Evolutionary conservation across 768 basidiomycete species (phyloP).

Genomic region (Lepiota subincarnata): DNA sequence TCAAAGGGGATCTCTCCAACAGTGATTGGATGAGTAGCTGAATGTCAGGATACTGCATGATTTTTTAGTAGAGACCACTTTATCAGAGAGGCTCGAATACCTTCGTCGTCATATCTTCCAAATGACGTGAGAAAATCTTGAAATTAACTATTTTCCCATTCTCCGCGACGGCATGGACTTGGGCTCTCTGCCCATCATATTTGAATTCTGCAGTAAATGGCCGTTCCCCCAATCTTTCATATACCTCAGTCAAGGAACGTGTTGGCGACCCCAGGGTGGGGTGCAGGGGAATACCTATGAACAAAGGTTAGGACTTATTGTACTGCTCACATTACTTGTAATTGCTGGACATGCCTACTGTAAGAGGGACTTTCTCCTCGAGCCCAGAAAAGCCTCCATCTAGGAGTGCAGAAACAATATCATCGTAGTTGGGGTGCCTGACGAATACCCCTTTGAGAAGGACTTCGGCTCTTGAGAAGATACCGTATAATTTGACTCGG

Average conservation of each 20-base stretch:
- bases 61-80: not conserved
- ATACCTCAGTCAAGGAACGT: slow-evolving; percentile 82
- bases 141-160: slow-evolving; percentile 33
- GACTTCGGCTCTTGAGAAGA: slow-evolving; percentile 55
- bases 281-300: slow-evolving; percentile 71
- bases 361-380: slow-evolving; percentile 55
- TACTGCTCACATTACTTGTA: not conserved
- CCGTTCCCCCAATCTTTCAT: slow-evolving; percentile 56
- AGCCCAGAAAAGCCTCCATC: slow-evolving; percentile 59
- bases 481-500: slow-evolving; percentile 33
- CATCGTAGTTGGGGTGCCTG: slow-evolving; percentile 71
- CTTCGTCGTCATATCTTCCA: slow-evolving; percentile 92
- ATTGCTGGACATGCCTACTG: slow-evolving; percentile 53
- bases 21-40: slow-evolving; percentile 51
- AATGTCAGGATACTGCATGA: slow-evolving; percentile 75
- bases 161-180: slow-evolving; percentile 56
- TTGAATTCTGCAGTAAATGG: slow-evolving; percentile 88
- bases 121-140: slow-evolving; percentile 80
- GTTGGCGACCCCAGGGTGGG: slow-evolving; percentile 86
- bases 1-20: slow-evolving; percentile 35
- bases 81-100: slow-evolving; percentile 24
- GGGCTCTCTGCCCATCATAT: slow-evolving; percentile 85
- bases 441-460: slow-evolving; percentile 70
- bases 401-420: slow-evolving; percentile 60
- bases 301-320: not conserved